Evolutionary conservation across 2,329 filamentous ascomycete genomes (phyloP).

Genomic region (Didymella arachidicola): DNA sequence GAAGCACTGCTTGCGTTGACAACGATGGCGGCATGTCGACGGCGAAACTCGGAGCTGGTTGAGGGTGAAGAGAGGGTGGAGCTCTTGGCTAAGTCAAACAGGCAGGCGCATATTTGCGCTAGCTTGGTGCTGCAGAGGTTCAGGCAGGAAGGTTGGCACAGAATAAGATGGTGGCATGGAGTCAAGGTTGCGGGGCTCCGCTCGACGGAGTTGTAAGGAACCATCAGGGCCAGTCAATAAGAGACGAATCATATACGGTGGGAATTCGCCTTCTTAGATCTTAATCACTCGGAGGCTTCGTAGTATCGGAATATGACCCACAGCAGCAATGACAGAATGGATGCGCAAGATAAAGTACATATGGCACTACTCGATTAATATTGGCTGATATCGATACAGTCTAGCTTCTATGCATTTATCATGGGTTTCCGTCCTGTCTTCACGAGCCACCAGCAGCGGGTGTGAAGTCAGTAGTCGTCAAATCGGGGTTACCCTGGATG

Average conservation of each 20-base stretch:
- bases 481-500: constrained; percentile 48
- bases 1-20: constrained; percentile 22
- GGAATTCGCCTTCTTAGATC: neutral
- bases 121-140: constrained; percentile 31
- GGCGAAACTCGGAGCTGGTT: neutral
- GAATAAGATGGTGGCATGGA: constrained; percentile 30
- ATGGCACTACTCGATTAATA: neutral
- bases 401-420: neutral
- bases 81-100: constrained; percentile 18
- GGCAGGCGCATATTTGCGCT: constrained; percentile 28
- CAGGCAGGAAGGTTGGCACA: constrained; percentile 22
- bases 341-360: neutral
- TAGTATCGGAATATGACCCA: neutral
- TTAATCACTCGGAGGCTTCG: neutral
- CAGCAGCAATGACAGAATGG: neutral
- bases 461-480: constrained; percentile 49
- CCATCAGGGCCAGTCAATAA: too few relatives aligned
- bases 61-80: constrained; percentile 5
- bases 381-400: neutral
- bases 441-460: constrained; percentile 13
- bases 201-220: neutral
- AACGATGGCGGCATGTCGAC: constrained; percentile 12
- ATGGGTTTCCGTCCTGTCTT: neutral
- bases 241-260: neutral
- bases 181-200: constrained; percentile 27